Conservation (phyloP, 2,329 filamentous ascomycete genomes). For the Orbilia oligospora region DNA sequence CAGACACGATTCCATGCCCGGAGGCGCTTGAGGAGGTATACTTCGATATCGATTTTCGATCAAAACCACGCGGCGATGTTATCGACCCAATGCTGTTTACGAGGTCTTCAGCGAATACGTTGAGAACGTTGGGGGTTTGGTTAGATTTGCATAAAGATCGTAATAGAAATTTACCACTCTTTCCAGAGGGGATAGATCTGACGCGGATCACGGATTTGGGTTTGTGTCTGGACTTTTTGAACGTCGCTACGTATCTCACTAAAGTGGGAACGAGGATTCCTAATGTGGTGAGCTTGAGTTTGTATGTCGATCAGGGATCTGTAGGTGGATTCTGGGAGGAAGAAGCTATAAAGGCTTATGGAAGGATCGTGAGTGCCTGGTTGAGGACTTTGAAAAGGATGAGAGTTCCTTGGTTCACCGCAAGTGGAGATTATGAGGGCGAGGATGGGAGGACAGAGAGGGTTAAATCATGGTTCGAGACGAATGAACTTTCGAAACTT, state of each 20-base stretch:
- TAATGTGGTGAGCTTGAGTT: constrained; percentile 32
- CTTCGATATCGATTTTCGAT: constrained; percentile 16
- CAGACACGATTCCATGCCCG: not conserved
- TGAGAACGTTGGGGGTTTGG: constrained; percentile 7
- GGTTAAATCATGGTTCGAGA: not conserved
- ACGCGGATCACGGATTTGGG: not conserved
- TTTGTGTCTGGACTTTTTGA: constrained; percentile 12
- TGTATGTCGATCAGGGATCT: constrained; percentile 25
- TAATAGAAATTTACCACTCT: not conserved
- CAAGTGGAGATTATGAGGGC: not conserved
- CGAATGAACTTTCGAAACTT: not conserved
- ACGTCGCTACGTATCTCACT: not conserved
- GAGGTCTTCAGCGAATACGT: not conserved
- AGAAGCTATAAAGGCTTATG: constrained; percentile 23
- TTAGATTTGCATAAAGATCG: not conserved
- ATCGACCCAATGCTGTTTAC: not conserved
- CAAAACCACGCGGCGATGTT: too few relatives aligned
- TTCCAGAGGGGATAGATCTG: not conserved
- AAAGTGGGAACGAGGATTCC: constrained; percentile 8
- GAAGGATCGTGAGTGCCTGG: constrained; percentile 8
- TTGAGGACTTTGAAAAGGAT: constrained; percentile 9
- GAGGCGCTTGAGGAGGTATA: constrained; percentile 16
- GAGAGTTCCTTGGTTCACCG: constrained; percentile 23
- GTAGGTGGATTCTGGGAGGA: constrained; percentile 13
- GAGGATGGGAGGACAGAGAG: not conserved